Evolutionary conservation across 2,329 filamentous ascomycete genomes (phyloP).

Genomic region (Fusarium nurragi): DNA sequence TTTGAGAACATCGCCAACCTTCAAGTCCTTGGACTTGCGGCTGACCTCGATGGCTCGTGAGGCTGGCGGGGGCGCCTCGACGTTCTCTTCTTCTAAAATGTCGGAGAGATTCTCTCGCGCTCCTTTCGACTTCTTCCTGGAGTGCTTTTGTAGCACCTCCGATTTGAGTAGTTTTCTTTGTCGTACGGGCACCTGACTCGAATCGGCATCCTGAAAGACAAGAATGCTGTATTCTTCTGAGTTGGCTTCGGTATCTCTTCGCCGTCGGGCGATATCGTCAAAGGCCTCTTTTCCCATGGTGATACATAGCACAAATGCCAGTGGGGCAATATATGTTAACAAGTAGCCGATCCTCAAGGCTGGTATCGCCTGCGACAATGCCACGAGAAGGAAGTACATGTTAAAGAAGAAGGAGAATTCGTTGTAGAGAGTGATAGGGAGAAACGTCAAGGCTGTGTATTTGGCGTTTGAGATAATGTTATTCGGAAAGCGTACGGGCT

Average conservation of each 20-base stretch:
- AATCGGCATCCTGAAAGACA: constrained; percentile 69
- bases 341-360: constrained; percentile 92
- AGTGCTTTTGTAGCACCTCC: constrained; percentile 44
- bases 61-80: constrained; percentile 53
- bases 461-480: constrained; percentile 97
- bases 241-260: constrained; percentile 92
- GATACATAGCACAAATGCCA: constrained; percentile 90
- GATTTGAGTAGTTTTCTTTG: constrained; percentile 57
- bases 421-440: constrained; percentile 95
- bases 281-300: constrained; percentile 95
- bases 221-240: constrained; percentile 87
- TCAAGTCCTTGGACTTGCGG: constrained; percentile 87
- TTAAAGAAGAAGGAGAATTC: constrained; percentile 99
- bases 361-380: constrained; percentile 91
- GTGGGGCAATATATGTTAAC: constrained; percentile 89
- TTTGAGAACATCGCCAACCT: constrained; percentile 95
- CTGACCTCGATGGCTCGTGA: constrained; percentile 71
- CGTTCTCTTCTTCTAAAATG: constrained; percentile 72
- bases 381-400: constrained; percentile 97
- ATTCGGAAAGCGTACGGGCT: constrained; percentile 80
- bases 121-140: constrained; percentile 45
- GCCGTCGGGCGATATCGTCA: constrained; percentile 87
- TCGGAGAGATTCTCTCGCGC: constrained; percentile 62
- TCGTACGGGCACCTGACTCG: constrained; percentile 52
- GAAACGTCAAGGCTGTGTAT: constrained; percentile 93